Evolutionary conservation across 192 early-diverging fungal genomes (phyloP).

Genomic region (Backusella liffmaniae): DNA sequence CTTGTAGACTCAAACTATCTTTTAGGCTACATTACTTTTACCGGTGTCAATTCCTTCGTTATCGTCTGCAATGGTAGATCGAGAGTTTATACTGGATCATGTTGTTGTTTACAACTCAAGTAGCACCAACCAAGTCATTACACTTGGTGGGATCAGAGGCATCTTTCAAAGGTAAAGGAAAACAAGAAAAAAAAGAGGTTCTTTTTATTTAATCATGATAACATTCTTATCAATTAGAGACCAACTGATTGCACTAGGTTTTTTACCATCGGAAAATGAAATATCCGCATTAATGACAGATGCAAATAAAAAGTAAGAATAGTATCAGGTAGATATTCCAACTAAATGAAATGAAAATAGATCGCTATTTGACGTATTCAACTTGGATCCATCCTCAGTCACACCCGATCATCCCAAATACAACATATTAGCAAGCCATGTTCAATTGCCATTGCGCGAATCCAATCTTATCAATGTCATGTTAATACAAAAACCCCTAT

Average conservation of each 20-base stretch:
- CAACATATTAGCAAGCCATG: conserved; percentile 37
- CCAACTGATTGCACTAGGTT: conserved; percentile 28
- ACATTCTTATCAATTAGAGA: conserved; percentile 20
- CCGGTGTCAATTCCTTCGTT: conserved; percentile 32
- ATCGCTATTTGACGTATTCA: conserved; percentile 25
- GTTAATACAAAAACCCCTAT: conserved; percentile 39
- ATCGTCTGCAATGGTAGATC: conserved; percentile 32
- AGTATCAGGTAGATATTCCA: too few species aligned
- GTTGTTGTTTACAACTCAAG: conserved; percentile 17
- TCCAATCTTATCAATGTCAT: conserved; percentile 25
- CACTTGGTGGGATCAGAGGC: conserved; percentile 35
- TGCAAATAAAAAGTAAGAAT: neutral
- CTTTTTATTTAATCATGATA: neutral
- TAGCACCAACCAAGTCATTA: conserved; percentile 18
- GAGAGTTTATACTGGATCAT: conserved; percentile 39
- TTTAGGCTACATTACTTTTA: conserved; percentile 23
- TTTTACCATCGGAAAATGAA: conserved; percentile 8
- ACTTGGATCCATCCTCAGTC: conserved; percentile 29
- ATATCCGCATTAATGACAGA: conserved; percentile 1
- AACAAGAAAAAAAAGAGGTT: neutral
- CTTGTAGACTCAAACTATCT: neutral
- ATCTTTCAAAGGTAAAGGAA: conserved; percentile 32
- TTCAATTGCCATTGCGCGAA: conserved; percentile 21
- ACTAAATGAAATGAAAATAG: neutral
- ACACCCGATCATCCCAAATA: conserved; percentile 29